Evolutionary conservation across 768 basidiomycete species (phyloP), one percentile per base, ranked within the genome.

Genomic region (Lentinus brumalis): DNA sequence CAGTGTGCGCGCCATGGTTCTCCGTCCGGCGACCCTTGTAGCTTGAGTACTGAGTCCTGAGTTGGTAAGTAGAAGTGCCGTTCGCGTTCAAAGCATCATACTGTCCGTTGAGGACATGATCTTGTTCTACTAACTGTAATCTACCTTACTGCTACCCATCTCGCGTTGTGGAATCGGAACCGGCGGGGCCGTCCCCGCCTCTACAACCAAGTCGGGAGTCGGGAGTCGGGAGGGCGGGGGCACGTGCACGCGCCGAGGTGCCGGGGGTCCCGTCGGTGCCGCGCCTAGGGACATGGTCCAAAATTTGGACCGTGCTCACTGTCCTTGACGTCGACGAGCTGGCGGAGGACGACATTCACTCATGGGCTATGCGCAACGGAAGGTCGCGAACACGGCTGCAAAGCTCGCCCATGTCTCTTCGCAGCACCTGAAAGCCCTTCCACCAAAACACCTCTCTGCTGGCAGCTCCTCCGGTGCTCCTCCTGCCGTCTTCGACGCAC

Each of bases 341-440:
- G 66, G 66, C 63, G 61, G 61, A 59, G 62, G 62, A 63, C 59
- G 57, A 67, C 62, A 57, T 62, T 38, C 60, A 65, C 62, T 70
- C 69, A 87, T 88, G 86, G 80, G 81, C 73, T 81, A 84, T 81
- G 83, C 79, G 68, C 82, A 81, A 65, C 81, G 80, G 72, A 83
- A 87, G 67, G 70, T 82, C 61, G 75, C 74, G 66, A 75, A 74
- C 47, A 75, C 81, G 53, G 83, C 82, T 54, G 74, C 83, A 44
- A 83, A 78, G 70, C 54, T 76, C 45, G 68, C 74, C 53, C 83
- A 87, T 35, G 77, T 89, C 39, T 83, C 89, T 5, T 74, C 84
- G 2, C 78, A 85, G 16, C 76, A 81, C 52, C 67, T 89, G 61
- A 74, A 74, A 51, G 74, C 72, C 40, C 90, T 91, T 66, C 89